phyloP scores from a whole-genome alignment of 352 stramenopile species.

The Globisporangium recalcitrans region DNA sequence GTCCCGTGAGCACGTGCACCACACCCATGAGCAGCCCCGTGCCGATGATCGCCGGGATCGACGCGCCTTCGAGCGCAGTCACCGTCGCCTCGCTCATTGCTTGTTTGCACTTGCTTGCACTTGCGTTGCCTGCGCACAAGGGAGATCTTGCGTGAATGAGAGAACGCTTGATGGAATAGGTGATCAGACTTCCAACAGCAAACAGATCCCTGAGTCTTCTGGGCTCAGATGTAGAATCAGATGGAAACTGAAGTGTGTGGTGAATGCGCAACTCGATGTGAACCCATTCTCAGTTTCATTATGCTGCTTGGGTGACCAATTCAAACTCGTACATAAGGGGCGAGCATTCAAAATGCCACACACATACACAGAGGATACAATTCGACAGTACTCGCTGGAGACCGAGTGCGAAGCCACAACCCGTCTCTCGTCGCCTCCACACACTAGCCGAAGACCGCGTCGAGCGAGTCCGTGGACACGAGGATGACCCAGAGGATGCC shows the following conservation, averaged over 20 bases:
- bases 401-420: not conserved
- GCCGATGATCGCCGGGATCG: conserved; percentile 28
- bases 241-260: not conserved
- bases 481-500: conserved; percentile 61
- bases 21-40: conserved; percentile 42
- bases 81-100: conserved; percentile 12
- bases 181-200: too few species aligned
- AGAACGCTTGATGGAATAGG: too few species aligned
- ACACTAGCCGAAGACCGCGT: not conserved
- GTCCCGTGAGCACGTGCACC: conserved; percentile 50
- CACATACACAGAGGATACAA: not conserved
- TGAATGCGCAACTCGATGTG: conserved; percentile 2
- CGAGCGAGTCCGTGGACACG: conserved; percentile 52
- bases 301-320: not conserved
- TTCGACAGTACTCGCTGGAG: not conserved
- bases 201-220: too few species aligned
- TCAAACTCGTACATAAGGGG: not conserved
- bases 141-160: not conserved
- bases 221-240: not conserved
- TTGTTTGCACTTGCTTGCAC: not conserved
- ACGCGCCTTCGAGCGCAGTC: conserved; percentile 32
- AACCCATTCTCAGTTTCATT: not conserved
- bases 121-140: not conserved
- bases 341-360: not conserved
- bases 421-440: too few species aligned